Percentiles rank a stretch among this genome's conserved stretches.
phyloP scores from a whole-genome alignment of 345 rosid species.

The Euphorbia peplus region DNA sequence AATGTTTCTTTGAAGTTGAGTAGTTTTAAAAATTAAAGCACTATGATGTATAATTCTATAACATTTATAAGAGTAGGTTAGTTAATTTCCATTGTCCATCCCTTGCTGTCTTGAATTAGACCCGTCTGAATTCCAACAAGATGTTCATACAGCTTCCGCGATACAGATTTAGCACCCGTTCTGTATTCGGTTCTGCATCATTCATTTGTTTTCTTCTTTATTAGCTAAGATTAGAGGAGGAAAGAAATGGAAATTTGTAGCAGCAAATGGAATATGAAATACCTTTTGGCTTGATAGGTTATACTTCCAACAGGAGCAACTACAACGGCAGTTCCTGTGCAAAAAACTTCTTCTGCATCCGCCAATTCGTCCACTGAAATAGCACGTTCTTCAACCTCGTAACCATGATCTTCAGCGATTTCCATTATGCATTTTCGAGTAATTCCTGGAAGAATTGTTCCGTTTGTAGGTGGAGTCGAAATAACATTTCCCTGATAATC shows the following conservation, averaged over 20 bases:
- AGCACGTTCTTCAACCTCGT: slow-evolving; percentile 45
- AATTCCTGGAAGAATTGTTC: slow-evolving; percentile 73
- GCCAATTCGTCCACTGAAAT: slow-evolving; percentile 39
- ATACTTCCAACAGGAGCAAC: slow-evolving; percentile 49
- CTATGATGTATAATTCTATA: too few species aligned
- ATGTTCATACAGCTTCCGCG: slow-evolving; percentile 44
- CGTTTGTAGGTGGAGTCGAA: slow-evolving; percentile 67
- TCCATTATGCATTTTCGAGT: slow-evolving; percentile 75
- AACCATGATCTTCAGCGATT: slow-evolving; percentile 65
- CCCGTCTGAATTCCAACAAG: slow-evolving; percentile 77
- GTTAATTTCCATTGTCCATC: slow-evolving; percentile 56
- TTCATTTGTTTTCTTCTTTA: too few species aligned
- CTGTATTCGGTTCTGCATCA: slow-evolving; percentile 54
- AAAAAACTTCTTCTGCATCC: slow-evolving; percentile 55
- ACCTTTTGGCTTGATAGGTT: slow-evolving; percentile 44
- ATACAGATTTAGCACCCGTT: slow-evolving; percentile 38
- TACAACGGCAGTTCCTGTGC: slow-evolving; percentile 51
- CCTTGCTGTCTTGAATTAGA: slow-evolving; percentile 52
- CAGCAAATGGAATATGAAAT: background rate
- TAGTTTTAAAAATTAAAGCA: too few species aligned
- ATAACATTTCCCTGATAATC: slow-evolving; percentile 56
- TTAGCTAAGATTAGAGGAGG: background rate
- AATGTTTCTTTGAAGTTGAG: too few species aligned
- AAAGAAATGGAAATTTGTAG: too few species aligned
- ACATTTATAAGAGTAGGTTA: too few species aligned